These are phyloP conservation scores for Microthyrium microscopicum DNA, from an alignment of 2,329 filamentous ascomycete genomes.

Conservation along the genomic window DNA sequence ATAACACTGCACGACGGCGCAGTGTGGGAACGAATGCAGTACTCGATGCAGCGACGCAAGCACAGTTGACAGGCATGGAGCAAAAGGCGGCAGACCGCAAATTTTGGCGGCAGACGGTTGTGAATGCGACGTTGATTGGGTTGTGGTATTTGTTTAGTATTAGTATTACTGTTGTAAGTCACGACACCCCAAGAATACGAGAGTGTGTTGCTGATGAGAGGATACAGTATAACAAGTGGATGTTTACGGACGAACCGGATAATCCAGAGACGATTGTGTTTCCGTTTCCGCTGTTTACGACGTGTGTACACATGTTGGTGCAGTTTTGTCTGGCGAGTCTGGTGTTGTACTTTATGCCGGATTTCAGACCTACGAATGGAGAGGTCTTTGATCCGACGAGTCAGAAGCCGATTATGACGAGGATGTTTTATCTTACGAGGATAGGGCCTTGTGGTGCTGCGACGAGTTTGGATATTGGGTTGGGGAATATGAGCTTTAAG, in stretches of 20 bases:
- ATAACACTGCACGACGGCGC: no score
- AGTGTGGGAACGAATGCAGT: no score
- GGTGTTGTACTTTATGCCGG: slow-evolving; percentile 70
- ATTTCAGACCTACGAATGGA: slow-evolving; percentile 49
- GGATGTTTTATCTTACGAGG: slow-evolving; percentile 78
- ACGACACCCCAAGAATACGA: background rate
- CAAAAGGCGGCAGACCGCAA: slow-evolving; percentile 50
- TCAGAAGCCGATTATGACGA: slow-evolving; percentile 56
- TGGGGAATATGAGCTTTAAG: slow-evolving; percentile 89
- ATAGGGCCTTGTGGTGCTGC: slow-evolving; percentile 84
- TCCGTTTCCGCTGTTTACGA: slow-evolving; percentile 87
- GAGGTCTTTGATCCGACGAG: slow-evolving; percentile 17
- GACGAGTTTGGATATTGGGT: slow-evolving; percentile 85
- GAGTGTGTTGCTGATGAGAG: slow-evolving; percentile 9
- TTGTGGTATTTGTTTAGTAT: slow-evolving; percentile 90
- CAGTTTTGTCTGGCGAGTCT: slow-evolving; percentile 68
- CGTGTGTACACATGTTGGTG: slow-evolving; percentile 86
- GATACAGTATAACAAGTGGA: slow-evolving; percentile 93
- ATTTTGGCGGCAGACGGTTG: slow-evolving; percentile 48
- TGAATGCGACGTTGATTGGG: slow-evolving; percentile 69
- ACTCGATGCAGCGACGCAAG: no score
- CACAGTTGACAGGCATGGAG: no score
- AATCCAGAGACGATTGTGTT: slow-evolving; percentile 46
- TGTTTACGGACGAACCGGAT: slow-evolving; percentile 56
- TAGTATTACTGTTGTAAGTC: slow-evolving; percentile 71